A percentile compares a stretch with the other conserved stretches of the same genome.
Evolutionary conservation across 129 eudicot species (phyloP).

Genomic region (Saposhnikovia divaricata): DNA sequence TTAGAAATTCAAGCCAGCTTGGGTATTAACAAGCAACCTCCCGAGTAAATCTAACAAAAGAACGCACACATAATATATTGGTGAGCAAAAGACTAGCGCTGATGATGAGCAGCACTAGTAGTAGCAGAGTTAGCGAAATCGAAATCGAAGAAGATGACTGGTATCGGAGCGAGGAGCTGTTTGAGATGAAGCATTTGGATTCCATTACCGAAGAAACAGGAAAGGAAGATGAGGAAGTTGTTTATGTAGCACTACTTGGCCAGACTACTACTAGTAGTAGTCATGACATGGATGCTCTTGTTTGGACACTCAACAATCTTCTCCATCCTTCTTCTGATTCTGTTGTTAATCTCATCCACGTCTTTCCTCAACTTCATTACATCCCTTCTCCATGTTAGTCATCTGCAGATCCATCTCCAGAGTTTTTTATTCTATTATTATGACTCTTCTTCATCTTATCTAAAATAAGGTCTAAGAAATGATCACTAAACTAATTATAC

Average conservation of each 20-base stretch:
- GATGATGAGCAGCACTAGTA: background rate
- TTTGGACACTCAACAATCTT: background rate
- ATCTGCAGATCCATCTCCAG: background rate
- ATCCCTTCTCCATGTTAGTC: conserved; percentile 8
- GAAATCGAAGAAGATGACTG: background rate
- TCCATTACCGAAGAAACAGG: background rate
- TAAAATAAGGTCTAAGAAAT: background rate
- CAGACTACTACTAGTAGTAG: too few species aligned
- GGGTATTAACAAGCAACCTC: too few species aligned
- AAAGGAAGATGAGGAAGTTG: background rate
- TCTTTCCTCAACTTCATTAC: conserved; percentile 5
- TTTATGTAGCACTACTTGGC: background rate
- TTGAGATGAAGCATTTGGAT: background rate
- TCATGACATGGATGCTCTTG: conserved; percentile 4
- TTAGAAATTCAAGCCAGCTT: background rate
- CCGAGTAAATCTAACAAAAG: background rate
- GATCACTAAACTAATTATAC: too few species aligned
- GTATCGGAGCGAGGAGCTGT: background rate
- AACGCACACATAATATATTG: background rate
- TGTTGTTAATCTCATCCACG: background rate
- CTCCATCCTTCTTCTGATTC: background rate
- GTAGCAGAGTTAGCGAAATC: background rate
- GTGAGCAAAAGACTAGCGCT: background rate
- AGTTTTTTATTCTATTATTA: background rate
- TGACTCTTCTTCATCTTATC: background rate